Conservation (phyloP, 805 yeast species). For the Myxozyma nipponensis region DNA sequence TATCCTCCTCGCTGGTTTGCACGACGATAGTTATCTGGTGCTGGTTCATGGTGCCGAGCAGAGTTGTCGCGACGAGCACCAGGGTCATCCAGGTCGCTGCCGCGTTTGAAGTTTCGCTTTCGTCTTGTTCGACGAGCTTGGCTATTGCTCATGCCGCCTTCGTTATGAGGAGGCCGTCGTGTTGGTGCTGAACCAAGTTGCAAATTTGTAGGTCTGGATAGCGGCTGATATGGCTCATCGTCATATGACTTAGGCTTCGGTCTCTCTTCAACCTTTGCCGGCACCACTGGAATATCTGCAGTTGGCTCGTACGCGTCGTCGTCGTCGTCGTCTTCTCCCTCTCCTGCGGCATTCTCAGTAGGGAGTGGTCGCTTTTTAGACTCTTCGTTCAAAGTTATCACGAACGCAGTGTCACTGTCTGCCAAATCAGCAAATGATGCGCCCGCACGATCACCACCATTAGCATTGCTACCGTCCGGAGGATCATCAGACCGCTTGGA, state of each 20-base stretch:
- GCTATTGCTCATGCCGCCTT: too few relatives aligned
- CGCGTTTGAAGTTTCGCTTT: too few relatives aligned
- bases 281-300: background rate
- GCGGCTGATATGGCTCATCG: constrained; percentile 26
- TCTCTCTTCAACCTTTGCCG: background rate
- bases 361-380: background rate
- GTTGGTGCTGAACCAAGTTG: too few relatives aligned
- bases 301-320: background rate
- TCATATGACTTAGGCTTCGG: constrained; percentile 2
- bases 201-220: constrained; percentile 17
- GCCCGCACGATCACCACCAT: background rate
- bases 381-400: constrained; percentile 3
- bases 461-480: background rate
- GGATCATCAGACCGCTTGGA: background rate
- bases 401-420: constrained; percentile 19
- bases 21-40: background rate
- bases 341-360: constrained; percentile 4
- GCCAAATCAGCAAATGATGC: constrained; percentile 24
- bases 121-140: too few relatives aligned
- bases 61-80: too few relatives aligned
- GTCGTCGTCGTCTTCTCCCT: background rate
- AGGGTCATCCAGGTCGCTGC: too few relatives aligned
- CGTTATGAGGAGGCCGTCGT: too few relatives aligned
- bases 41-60: too few relatives aligned
- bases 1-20: background rate